Base-by-base conservation (phyloP, 805 yeast genomes). In the Lachancea mirantina region DNA sequence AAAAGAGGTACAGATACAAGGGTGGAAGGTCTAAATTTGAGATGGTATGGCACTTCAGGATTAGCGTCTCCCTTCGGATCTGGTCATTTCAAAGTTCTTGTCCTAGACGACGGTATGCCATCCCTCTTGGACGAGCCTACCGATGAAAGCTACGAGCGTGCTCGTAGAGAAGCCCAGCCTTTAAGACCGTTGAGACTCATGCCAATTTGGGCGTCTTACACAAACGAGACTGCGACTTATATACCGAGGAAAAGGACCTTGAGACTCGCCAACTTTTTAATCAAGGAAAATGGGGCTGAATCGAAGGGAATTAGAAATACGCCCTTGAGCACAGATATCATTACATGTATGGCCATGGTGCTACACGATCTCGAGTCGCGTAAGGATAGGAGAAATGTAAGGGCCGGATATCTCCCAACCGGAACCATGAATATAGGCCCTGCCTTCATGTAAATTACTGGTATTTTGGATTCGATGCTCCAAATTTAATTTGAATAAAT, bases 41-140 rank as follows among this genome's bases (percentile, higher is more conserved):
- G 65, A 39, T 64, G 69, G 69, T 43, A 52, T 13, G 69, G 69
- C 1, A 56, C 63, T 4, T 55, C 67, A 1, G 55, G 59, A 4
- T 46, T 58, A 30, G 48, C 61, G 2, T 52, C 65, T 0, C 51
- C 55, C 1, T 53, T 54, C 30, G 64, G 65, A 1, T 49, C 64
- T 3, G 53, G 54, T 7, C 50, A 45, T 28, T 52, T 64, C 35
- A 59, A 60, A 26, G 41, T 63, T 6, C 28, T 59, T 14, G 49
- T 60, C 0, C 34, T 64, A 5, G 59, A 55, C 32, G 62, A 62
- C 29, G 45, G 47, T 6, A 47, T 50, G 33, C 59, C 65, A 2
- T 54, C 61, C 2, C 42, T 53, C 8, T 34, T 51, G 32, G 59
- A 57, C 8, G 39, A 41, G 16, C 30, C 8, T 10, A 40, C 43